phyloP scores from a whole-genome alignment of 768 basidiomycete genomes.

The Mycena belliarum region DNA sequence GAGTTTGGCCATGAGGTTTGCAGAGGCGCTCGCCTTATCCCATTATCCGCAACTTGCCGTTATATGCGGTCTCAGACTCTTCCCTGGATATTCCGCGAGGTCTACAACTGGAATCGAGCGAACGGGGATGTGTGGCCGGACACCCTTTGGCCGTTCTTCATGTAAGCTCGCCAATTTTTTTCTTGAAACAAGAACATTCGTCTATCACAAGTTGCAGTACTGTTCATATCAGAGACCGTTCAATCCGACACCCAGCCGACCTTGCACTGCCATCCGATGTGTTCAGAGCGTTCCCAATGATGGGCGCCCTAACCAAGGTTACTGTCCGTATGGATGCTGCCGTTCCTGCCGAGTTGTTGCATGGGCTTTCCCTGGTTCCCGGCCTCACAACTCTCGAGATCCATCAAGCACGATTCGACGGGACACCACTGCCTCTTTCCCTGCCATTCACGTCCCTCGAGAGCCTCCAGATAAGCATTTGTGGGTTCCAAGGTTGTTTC shows the following conservation, averaged over 20 bases:
- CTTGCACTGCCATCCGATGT: neutral
- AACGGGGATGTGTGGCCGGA: slow-evolving; percentile 3
- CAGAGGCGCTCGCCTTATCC: neutral
- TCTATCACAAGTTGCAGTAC: neutral
- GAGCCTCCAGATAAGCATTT: neutral
- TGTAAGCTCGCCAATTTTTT: neutral
- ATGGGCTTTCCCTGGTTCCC: neutral
- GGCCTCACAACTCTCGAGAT: neutral
- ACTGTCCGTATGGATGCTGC: neutral
- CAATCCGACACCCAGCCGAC: neutral
- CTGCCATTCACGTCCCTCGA: neutral
- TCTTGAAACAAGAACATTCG: neutral
- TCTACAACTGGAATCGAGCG: slow-evolving; percentile 1
- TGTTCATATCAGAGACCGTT: neutral
- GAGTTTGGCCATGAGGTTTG: neutral
- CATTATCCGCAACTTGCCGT: neutral
- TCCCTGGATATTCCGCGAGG: slow-evolving; percentile 13
- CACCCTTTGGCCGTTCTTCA: neutral
- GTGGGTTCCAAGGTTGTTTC: slow-evolving; percentile 2
- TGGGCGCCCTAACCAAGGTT: neutral
- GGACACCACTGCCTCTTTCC: neutral
- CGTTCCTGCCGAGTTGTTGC: neutral
- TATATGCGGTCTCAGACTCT: neutral
- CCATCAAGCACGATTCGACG: slow-evolving; percentile 4
- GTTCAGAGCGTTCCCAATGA: too few relatives aligned